Conservation (phyloP, 2,329 filamentous ascomycete genomes). For the Colletotrichum eremochloae region DNA sequence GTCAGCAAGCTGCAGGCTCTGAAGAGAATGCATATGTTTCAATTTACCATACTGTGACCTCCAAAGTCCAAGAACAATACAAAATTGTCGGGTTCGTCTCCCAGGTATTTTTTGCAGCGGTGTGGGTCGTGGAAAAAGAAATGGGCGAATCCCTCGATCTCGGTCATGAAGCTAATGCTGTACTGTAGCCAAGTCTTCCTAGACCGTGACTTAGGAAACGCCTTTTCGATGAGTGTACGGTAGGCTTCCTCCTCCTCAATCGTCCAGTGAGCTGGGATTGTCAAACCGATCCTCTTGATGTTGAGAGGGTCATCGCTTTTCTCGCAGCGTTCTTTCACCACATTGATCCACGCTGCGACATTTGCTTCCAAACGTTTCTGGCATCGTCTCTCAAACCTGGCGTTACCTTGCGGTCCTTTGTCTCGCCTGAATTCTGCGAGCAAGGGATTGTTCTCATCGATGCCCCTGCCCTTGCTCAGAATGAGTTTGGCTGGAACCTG, state of each 20-base stretch:
- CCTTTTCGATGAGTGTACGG: neutral
- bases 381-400: neutral
- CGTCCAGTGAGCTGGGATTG: conserved; percentile 6
- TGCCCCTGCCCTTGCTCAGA: neutral
- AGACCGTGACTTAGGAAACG: neutral
- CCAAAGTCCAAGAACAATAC: conserved; percentile 38
- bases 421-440: conserved; percentile 11
- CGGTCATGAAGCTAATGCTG: conserved; percentile 30
- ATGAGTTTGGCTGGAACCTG: conserved; percentile 28
- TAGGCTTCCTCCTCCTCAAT: neutral
- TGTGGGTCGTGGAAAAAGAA: conserved; percentile 4
- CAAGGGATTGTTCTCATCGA: conserved; percentile 33
- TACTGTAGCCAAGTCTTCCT: no score
- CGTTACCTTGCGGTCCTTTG: neutral
- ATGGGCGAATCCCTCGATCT: conserved; percentile 27
- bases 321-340: neutral
- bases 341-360: no score
- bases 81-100: neutral
- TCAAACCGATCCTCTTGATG: conserved; percentile 5
- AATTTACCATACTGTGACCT: conserved; percentile 36
- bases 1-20: no score
- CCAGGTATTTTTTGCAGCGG: neutral
- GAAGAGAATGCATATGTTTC: neutral
- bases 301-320: neutral
- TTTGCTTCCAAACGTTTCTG: no score